Evolutionary conservation across 306 rosid genomes (phyloP).

Genomic region (Vachellia pachyceras): DNA sequence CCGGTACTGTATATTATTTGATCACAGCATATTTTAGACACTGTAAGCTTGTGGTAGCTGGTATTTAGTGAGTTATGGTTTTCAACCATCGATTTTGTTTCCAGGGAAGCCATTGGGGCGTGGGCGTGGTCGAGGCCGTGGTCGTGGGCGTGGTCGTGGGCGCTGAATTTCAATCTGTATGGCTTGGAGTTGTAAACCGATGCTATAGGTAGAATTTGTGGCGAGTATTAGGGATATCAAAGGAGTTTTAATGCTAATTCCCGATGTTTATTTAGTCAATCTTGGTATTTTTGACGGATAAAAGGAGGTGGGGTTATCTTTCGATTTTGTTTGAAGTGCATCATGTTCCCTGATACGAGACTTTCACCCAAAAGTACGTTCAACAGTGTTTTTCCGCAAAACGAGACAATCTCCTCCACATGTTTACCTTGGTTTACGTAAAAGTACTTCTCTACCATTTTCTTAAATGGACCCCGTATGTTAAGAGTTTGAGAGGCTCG

Average conservation of each 20-base stretch:
- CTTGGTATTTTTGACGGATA: background rate
- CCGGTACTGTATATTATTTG: constrained; percentile 16
- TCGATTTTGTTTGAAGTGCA: constrained; percentile 17
- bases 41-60: background rate
- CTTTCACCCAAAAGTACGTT: too few relatives aligned
- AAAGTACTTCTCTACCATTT: too few relatives aligned
- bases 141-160: constrained; percentile 76
- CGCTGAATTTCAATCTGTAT: constrained; percentile 48
- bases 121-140: constrained; percentile 73
- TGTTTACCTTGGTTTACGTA: too few relatives aligned
- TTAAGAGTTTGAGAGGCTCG: background rate
- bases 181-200: constrained; percentile 39
- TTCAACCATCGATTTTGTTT: constrained; percentile 15
- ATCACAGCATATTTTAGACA: background rate
- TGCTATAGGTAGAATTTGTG: constrained; percentile 43
- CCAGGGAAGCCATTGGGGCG: constrained; percentile 76
- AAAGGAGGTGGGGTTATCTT: background rate
- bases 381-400: too few relatives aligned
- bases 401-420: too few relatives aligned
- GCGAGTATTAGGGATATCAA: constrained; percentile 20
- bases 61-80: background rate
- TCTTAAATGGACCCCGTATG: too few relatives aligned
- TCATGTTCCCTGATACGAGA: too few relatives aligned
- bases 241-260: constrained; percentile 31
- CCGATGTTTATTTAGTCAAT: constrained; percentile 34